Evolutionary conservation across 495 filamentous ascomycete genomes (phyloP).

Genomic region (Daldinia concentrica): DNA sequence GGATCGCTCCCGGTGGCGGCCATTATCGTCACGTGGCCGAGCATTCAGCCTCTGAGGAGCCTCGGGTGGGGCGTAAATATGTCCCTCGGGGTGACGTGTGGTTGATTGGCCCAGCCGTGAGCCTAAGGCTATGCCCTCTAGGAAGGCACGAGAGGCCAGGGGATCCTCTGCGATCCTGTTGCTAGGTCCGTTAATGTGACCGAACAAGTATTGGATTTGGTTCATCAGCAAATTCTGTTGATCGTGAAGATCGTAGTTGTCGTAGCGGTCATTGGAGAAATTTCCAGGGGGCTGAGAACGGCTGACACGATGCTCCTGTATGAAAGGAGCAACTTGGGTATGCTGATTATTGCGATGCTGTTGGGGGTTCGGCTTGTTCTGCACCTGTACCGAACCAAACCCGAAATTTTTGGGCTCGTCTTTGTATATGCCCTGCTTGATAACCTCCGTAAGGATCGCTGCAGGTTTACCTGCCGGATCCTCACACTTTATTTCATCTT

Average conservation of each 20-base stretch:
- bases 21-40: not conserved
- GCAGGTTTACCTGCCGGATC: not conserved
- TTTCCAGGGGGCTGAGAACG: not conserved
- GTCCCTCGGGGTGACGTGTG: not conserved
- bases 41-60: not conserved
- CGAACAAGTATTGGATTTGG: slow-evolving; percentile 20
- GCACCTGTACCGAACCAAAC: not conserved
- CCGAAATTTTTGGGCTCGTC: not conserved
- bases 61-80: not conserved
- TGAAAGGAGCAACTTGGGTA: not conserved
- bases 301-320: not conserved
- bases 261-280: not conserved
- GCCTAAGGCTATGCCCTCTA: slow-evolving; percentile 47
- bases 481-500: not conserved
- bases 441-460: not conserved
- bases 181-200: slow-evolving; percentile 20
- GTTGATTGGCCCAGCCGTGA: slow-evolving; percentile 11
- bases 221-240: slow-evolving; percentile 9
- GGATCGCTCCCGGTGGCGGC: slow-evolving; percentile 34
- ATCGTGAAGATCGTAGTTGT: slow-evolving; percentile 3
- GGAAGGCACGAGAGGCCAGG: slow-evolving; percentile 40
- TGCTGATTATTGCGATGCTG: not conserved
- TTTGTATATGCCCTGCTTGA: not conserved
- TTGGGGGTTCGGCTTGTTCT: not conserved
- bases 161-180: slow-evolving; percentile 20